Evolutionary conservation across 75 land plant genomes (phyloP).

Genomic region (Pinus taeda): DNA sequence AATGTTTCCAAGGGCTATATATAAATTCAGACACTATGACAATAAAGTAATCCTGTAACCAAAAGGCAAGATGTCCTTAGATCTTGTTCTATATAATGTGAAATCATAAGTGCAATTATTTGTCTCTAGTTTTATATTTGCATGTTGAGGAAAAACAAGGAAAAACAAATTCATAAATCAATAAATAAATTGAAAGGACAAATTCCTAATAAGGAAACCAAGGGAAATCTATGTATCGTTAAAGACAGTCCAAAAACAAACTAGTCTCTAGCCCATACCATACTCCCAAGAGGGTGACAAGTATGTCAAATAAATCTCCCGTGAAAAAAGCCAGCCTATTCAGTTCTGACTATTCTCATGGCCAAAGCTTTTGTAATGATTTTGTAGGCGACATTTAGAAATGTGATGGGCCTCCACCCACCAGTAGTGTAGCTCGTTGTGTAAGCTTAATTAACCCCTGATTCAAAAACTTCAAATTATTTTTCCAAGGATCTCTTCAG

Average conservation of each 20-base stretch:
- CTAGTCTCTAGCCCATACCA: too few relatives aligned
- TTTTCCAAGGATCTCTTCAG: too few relatives aligned
- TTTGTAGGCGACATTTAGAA: too few relatives aligned
- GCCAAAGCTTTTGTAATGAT: too few relatives aligned
- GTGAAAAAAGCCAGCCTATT: too few relatives aligned
- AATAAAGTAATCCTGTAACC: constrained; percentile 79
- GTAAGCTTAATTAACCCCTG: too few relatives aligned
- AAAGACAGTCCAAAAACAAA: background rate
- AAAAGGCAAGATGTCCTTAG: background rate
- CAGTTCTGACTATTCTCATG: too few relatives aligned
- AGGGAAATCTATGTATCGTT: background rate
- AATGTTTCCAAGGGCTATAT: constrained; percentile 84
- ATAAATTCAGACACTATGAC: constrained; percentile 85
- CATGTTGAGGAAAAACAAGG: background rate
- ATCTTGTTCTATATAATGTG: background rate
- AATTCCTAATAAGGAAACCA: background rate
- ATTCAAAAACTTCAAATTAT: too few relatives aligned
- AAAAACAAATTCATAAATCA: background rate
- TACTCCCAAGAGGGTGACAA: too few relatives aligned
- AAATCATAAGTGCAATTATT: background rate
- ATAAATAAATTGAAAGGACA: background rate
- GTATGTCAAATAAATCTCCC: too few relatives aligned
- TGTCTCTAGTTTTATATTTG: background rate
- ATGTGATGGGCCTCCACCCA: too few relatives aligned
- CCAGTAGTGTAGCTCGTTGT: too few relatives aligned